These are phyloP conservation scores for Suhomyces coccinellae DNA, from an alignment of 1,139 yeast genomes.

Conservation along the genomic window DNA sequence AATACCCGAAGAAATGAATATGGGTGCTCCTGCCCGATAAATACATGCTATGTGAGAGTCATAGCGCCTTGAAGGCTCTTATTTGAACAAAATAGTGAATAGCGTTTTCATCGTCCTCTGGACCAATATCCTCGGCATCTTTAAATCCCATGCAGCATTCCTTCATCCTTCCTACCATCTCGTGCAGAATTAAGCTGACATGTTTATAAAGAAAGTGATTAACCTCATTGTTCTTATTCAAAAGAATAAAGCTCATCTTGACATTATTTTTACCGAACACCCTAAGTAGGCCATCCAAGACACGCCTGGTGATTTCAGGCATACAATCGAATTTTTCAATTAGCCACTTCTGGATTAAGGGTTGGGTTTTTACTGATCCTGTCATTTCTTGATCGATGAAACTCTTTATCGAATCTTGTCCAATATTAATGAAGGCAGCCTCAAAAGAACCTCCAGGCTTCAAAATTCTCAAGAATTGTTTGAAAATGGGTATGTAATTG, in stretches of 20 bases:
- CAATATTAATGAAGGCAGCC: conserved; percentile 27
- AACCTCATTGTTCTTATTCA: conserved; percentile 35
- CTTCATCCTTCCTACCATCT: conserved; percentile 36
- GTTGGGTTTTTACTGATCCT: neutral
- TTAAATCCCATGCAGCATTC: conserved; percentile 27
- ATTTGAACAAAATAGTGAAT: conserved; percentile 34
- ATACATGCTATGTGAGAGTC: no score
- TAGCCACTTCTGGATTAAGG: conserved; percentile 6
- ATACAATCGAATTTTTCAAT: conserved; percentile 23
- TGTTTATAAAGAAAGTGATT: conserved; percentile 34
- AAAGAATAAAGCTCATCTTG: conserved; percentile 30
- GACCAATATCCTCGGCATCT: conserved; percentile 18
- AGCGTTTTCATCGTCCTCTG: conserved; percentile 19
- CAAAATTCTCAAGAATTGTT: conserved; percentile 39
- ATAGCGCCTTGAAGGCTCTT: conserved; percentile 26
- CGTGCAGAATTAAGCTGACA: conserved; percentile 33
- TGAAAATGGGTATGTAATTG: conserved; percentile 29
- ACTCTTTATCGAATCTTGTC: conserved; percentile 15
- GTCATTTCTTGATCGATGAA: conserved; percentile 7
- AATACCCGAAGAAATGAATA: neutral
- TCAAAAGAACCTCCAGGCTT: conserved; percentile 40
- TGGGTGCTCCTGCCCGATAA: no score
- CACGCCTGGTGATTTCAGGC: conserved; percentile 27
- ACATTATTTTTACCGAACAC: conserved; percentile 41
- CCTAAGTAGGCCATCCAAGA: conserved; percentile 25